Percentiles rank a stretch among this genome's conserved stretches.
Evolutionary conservation across 2,329 filamentous ascomycete species (phyloP).

Genomic region (Aquanectria penicillioides): DNA sequence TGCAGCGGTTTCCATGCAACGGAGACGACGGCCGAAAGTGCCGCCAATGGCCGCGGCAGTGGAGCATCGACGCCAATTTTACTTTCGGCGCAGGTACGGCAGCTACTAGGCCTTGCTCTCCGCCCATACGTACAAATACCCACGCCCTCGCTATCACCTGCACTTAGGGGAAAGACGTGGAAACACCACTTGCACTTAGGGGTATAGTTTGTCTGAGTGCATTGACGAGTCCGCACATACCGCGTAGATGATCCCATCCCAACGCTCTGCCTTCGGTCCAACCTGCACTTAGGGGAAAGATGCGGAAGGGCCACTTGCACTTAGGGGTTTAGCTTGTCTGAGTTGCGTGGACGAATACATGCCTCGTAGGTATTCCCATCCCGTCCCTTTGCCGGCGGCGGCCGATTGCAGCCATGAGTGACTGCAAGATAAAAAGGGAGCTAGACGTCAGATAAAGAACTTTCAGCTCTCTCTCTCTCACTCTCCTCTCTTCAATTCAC

Average conservation of each 20-base stretch:
- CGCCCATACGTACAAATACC: not conserved
- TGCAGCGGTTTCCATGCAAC: too few species aligned
- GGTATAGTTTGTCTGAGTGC: too few species aligned
- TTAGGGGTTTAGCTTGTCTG: slow-evolving; percentile 14
- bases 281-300: slow-evolving; percentile 18
- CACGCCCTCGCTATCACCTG: not conserved
- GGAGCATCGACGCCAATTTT: slow-evolving; percentile 11
- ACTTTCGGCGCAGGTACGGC: slow-evolving; percentile 8
- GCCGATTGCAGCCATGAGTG: slow-evolving; percentile 39
- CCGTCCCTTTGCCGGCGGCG: slow-evolving; percentile 31
- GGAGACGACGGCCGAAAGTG: not conserved
- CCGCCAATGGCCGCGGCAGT: not conserved
- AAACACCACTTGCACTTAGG: too few species aligned
- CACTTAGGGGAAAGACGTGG: not conserved
- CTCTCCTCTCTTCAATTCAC: slow-evolving; percentile 5
- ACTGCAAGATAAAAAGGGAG: slow-evolving; percentile 17
- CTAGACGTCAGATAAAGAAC: slow-evolving; percentile 32
- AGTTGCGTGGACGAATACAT: slow-evolving; percentile 9
- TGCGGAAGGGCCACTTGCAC: slow-evolving; percentile 10
- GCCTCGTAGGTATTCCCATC: slow-evolving; percentile 8
- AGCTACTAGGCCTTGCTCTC: not conserved
- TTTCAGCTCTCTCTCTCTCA: slow-evolving; percentile 2
- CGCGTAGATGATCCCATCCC: too few species aligned
- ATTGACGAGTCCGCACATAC: slow-evolving; percentile 7
- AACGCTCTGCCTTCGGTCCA: slow-evolving; percentile 13